Evolutionary conservation across 2,329 filamentous ascomycete genomes (phyloP), one percentile per base, ranked within the genome.

Genomic region (Beauveria sp.): DNA sequence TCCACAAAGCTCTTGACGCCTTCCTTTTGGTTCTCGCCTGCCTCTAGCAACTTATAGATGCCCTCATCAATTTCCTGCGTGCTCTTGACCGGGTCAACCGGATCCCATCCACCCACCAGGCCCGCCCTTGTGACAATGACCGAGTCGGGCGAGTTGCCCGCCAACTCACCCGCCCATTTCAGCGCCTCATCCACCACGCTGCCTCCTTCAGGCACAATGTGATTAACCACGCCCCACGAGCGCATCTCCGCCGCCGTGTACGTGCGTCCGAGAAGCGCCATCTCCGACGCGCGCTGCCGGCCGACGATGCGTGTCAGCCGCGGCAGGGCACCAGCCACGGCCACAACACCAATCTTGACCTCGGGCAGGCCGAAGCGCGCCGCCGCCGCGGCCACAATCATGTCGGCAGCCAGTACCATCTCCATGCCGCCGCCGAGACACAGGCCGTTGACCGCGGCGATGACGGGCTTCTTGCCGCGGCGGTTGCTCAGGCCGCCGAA

Each of bases 381-480:
- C 14, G 71, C 65, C 3, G 74, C 70, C 2, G 79, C 75, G 3
- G 89, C 88, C 38, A 93, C 72, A 3, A 91, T 81, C 61, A 93
- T 75, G 75, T 95, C 90, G 65, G 82, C 83, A 73, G 91, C 91
- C 54, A 88, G 77, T 14, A 85, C 80, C 75, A 92, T 90, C 77
- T 93, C 90, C 73, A 89, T 86, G 1, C 89, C 90, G 58, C 89
- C 90, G 42, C 90, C 90, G 51, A 90, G 80, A 62, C 87, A 89
- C 20, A 88, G 77, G 7, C 90, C 90, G 69, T 92, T 90, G 22
- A 93, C 87, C 1, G 89, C 90, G 1, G 86, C 88, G 30, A 93
- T 81, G 60, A 93, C 79, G 6, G 90, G 90, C 69, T 93, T 93
- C 73, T 84, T 85, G 53, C 88, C 88, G 5, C 74, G 71, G 28